Conservation (phyloP, 176 grass and related monocot genomes). For the Carex scoparia region DNA sequence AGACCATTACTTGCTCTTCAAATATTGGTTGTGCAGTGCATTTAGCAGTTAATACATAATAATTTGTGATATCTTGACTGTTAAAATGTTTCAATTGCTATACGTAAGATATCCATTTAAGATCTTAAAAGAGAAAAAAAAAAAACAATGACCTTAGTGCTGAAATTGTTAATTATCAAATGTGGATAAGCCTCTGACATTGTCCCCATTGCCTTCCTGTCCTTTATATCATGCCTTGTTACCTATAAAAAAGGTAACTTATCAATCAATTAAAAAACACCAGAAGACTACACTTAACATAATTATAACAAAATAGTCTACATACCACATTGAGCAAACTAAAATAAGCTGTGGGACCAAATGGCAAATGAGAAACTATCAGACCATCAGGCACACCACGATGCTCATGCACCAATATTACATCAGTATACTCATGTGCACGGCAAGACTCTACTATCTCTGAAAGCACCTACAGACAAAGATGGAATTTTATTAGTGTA, state of each 20-base stretch:
- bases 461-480: conserved; percentile 55
- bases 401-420: conserved; percentile 88
- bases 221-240: conserved; percentile 84
- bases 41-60: background rate
- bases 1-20: background rate
- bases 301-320: conserved; percentile 13
- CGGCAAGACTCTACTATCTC: conserved; percentile 82
- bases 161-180: conserved; percentile 81
- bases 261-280: background rate
- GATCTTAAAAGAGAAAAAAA: conserved; percentile 4
- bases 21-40: background rate
- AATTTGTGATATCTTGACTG: background rate
- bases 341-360: conserved; percentile 87
- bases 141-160: conserved; percentile 42
- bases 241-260: conserved; percentile 37
- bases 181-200: conserved; percentile 97
- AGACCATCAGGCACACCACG: conserved; percentile 88
- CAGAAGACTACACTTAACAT: background rate
- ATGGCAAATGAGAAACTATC: conserved; percentile 78
- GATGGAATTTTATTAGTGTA: background rate
- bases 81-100: background rate
- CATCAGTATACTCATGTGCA: conserved; percentile 81
- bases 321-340: conserved; percentile 92
- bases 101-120: background rate
- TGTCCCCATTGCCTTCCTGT: conserved; percentile 81